phyloP scores from a whole-genome alignment of 2,329 filamentous ascomycete species.

The Fusarium euwallaceae region DNA sequence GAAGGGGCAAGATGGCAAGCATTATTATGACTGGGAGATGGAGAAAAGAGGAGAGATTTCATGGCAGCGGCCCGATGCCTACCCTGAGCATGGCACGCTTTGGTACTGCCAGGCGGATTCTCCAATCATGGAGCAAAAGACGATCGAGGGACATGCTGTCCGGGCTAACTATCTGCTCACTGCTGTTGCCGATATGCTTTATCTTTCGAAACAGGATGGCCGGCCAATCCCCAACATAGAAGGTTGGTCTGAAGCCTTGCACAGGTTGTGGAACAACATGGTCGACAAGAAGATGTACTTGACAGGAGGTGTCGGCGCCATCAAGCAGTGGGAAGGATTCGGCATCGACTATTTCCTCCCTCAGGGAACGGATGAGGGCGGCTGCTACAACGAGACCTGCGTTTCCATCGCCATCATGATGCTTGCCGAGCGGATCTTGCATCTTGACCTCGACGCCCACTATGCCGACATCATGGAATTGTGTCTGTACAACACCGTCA shows the following conservation, averaged over 20 bases:
- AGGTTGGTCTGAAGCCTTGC: slow-evolving; percentile 55
- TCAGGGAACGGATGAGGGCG: slow-evolving; percentile 23
- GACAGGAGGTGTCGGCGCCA: slow-evolving; percentile 70
- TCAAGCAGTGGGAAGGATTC: slow-evolving; percentile 49
- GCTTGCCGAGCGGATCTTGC: slow-evolving; percentile 68
- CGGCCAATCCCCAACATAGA: slow-evolving; percentile 35
- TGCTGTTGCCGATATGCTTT: slow-evolving; percentile 66
- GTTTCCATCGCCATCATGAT: slow-evolving; percentile 64
- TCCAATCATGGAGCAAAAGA: slow-evolving; percentile 60
- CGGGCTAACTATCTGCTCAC: slow-evolving; percentile 72
- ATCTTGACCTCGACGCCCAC: slow-evolving; percentile 64
- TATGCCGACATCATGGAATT: slow-evolving; percentile 73
- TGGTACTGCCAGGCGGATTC: slow-evolving; percentile 70
- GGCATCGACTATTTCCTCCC: slow-evolving; percentile 36
- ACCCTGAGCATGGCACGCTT: slow-evolving; percentile 54
- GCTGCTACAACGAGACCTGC: slow-evolving; percentile 30
- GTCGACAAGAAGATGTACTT: slow-evolving; percentile 69
- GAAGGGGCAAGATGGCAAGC: slow-evolving; percentile 60
- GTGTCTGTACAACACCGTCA: slow-evolving; percentile 70
- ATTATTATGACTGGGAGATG: slow-evolving; percentile 68
- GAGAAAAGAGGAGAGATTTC: slow-evolving; percentile 62
- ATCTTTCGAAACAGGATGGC: slow-evolving; percentile 25
- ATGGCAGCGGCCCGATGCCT: slow-evolving; percentile 62
- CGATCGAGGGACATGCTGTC: slow-evolving; percentile 68
- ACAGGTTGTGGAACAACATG: slow-evolving; percentile 70